These are phyloP conservation scores for Apiotrichum gamsii DNA, from an alignment of 1,284 basidiomycete species.

Conservation along the genomic window DNA sequence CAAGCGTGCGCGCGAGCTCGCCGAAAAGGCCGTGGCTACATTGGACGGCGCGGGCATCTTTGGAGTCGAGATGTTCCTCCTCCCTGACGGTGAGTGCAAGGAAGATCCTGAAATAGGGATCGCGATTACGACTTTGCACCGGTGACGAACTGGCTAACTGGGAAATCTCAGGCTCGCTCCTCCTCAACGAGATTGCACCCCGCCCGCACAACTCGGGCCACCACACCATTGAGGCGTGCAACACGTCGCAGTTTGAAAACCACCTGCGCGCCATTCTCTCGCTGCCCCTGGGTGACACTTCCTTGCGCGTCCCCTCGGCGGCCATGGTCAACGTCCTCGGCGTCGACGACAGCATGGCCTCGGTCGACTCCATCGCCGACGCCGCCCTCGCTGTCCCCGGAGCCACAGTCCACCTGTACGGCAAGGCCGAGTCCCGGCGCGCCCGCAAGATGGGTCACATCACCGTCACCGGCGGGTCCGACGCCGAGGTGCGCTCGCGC, in stretches of 20 bases:
- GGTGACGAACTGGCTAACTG: too few species aligned
- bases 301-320: conserved; percentile 76
- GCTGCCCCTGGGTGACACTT: conserved; percentile 82
- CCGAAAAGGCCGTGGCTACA: conserved; percentile 73
- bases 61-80: conserved; percentile 96
- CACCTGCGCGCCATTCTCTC: conserved; percentile 93
- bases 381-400: conserved; percentile 65
- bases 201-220: conserved; percentile 98
- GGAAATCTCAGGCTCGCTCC: conserved; percentile 68
- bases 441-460: conserved; percentile 99
- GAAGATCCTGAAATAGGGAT: too few species aligned
- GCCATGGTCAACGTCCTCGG: conserved; percentile 96
- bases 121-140: too few species aligned
- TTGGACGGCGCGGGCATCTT: conserved; percentile 90
- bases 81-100: conserved; percentile 63
- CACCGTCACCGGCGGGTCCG: conserved; percentile 77
- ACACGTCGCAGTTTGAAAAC: conserved; percentile 95
- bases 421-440: conserved; percentile 79
- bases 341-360: conserved; percentile 58
- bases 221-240: conserved; percentile 97
- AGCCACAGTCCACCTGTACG: conserved; percentile 82
- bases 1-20: conserved; percentile 62
- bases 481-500: conserved; percentile 64
- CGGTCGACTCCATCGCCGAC: conserved; percentile 53
- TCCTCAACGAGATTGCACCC: conserved; percentile 98